Evolutionary conservation across 371 early-diverging fungal species (phyloP).

Genomic region (Actinomucor elegans): DNA sequence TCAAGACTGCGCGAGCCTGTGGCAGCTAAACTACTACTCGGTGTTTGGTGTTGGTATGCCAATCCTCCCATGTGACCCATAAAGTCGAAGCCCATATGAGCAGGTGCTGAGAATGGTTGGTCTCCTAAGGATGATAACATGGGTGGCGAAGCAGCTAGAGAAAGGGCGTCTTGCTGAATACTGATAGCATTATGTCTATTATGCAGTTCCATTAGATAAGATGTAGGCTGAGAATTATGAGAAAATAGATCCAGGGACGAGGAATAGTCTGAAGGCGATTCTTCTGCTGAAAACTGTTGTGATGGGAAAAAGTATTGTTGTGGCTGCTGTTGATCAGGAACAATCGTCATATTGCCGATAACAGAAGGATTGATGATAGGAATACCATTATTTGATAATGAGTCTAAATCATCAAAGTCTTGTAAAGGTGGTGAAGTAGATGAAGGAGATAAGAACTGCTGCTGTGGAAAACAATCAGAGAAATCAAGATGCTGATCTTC

Average conservation of each 20-base stretch:
- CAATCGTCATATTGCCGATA: constrained; percentile 11
- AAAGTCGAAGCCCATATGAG: constrained; percentile 40
- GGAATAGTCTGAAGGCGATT: constrained; percentile 27
- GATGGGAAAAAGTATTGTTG: constrained; percentile 10
- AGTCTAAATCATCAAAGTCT: constrained; percentile 31
- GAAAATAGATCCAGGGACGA: constrained; percentile 9
- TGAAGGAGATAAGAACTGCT: constrained; percentile 18
- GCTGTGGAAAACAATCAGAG: constrained; percentile 6
- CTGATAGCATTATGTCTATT: constrained; percentile 2
- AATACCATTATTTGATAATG: constrained; percentile 6
- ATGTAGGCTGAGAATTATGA: constrained; percentile 5
- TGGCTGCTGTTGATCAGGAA: neutral
- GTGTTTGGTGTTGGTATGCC: constrained; percentile 12
- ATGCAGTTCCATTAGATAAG: constrained; percentile 13
- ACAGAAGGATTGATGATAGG: neutral
- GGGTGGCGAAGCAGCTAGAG: constrained; percentile 4
- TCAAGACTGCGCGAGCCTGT: constrained; percentile 27
- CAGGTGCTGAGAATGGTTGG: constrained; percentile 48
- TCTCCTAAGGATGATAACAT: neutral
- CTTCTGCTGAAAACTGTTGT: constrained; percentile 4
- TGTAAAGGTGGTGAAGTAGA: constrained; percentile 20
- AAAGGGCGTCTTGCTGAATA: neutral
- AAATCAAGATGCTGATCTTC: constrained; percentile 13
- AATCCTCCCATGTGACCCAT: constrained; percentile 32
- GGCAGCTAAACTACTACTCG: constrained; percentile 3